Evolutionary conservation across 495 filamentous ascomycete genomes (phyloP).

Genomic region (Penicillium bialowiezense): DNA sequence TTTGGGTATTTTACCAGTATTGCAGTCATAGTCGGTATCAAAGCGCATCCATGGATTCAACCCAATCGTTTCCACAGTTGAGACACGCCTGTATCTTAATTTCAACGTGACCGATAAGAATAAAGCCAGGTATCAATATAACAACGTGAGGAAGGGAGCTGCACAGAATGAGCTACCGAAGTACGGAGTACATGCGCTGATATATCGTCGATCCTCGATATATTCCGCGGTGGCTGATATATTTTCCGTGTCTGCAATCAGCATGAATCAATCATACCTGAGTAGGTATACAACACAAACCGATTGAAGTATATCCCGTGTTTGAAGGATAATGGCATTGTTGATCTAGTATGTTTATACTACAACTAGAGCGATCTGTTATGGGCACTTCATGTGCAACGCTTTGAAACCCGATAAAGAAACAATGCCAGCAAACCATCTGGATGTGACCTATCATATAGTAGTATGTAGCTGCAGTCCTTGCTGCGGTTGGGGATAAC

Average conservation of each 20-base stretch:
- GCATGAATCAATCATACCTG: too few relatives aligned
- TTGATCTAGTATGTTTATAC: neutral
- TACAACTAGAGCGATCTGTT: too few relatives aligned
- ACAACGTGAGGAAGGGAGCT: neutral
- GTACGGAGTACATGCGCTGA: neutral
- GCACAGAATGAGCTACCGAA: neutral
- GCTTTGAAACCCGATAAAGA: neutral
- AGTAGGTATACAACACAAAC: too few relatives aligned
- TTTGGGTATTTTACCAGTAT: neutral
- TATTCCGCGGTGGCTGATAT: constrained; percentile 1
- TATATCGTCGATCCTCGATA: constrained; percentile 1
- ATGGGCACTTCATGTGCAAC: neutral
- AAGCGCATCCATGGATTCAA: constrained; percentile 5
- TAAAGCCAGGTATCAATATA: neutral
- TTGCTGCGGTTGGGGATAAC: constrained; percentile 11
- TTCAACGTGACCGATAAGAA: neutral
- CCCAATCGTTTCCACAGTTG: constrained; percentile 2
- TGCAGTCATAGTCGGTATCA: neutral
- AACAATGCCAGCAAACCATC: neutral
- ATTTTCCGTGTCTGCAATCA: constrained; percentile 8
- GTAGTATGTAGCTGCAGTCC: neutral
- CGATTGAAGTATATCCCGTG: too few relatives aligned
- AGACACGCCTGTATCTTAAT: neutral
- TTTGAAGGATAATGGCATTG: constrained; percentile 11
- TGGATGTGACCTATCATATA: constrained; percentile 8